A percentile compares a stretch with the other conserved stretches of the same genome.
phyloP scores from a whole-genome alignment of 2,329 filamentous ascomycete genomes.

The Lecanicillium sp. region DNA sequence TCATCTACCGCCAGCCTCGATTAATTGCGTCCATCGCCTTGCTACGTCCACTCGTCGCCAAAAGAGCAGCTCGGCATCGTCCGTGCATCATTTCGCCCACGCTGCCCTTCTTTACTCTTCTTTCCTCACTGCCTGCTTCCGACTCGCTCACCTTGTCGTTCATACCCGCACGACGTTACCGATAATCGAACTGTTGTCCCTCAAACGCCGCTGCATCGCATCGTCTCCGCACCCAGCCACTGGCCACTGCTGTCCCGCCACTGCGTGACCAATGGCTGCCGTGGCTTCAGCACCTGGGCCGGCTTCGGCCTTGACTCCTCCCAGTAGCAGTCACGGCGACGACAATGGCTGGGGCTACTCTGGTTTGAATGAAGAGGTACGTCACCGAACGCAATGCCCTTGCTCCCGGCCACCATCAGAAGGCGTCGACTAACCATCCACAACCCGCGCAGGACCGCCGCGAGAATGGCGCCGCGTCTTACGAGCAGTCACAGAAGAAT shows the following conservation, averaged over 20 bases:
- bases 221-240: constrained; percentile 10
- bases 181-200: too few species aligned
- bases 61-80: background rate
- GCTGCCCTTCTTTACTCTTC: background rate
- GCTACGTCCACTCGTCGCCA: background rate
- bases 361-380: constrained; percentile 32
- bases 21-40: too few species aligned
- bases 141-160: too few species aligned
- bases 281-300: constrained; percentile 45
- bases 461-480: background rate
- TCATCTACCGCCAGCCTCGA: too few species aligned
- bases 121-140: too few species aligned
- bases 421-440: constrained; percentile 1
- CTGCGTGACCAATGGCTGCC: constrained; percentile 39
- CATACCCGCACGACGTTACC: too few species aligned
- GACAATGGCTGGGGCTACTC: constrained; percentile 39
- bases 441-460: background rate
- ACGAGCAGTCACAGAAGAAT: constrained; percentile 3
- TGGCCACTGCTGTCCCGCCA: too few species aligned
- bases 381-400: constrained; percentile 16
- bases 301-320: constrained; percentile 41
- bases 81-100: background rate
- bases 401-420: background rate
- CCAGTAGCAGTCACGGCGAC: constrained; percentile 44
- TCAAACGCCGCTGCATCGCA: background rate